Evolutionary conservation across 495 filamentous ascomycete genomes (phyloP), one percentile per base, ranked within the genome.

Genomic region (Aspergillus steynii): DNA sequence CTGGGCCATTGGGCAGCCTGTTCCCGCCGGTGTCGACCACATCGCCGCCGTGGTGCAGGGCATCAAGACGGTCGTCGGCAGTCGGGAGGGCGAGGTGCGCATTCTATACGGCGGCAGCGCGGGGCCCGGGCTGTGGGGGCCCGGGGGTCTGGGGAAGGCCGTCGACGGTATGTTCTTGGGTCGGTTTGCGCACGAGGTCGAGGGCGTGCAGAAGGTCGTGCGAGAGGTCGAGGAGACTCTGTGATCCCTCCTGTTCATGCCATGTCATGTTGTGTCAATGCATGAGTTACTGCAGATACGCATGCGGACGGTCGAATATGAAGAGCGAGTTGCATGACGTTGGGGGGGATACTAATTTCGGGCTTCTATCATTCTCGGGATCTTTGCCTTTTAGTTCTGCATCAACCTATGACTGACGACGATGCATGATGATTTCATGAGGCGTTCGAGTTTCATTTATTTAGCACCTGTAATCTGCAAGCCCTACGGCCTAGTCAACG

Each of bases 141-240:
- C 69, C 53, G 75, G 77, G 2, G 76, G 76, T 20, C 71, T 96
- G 62, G 83, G 80, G 29, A 82, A 83, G 49, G 88, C 83, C 5
- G 85, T 93, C 34, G 91, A 96, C 74, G 91, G 91, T 8, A 80
- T 94, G 75, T 96, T 96, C 65, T 68, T 96, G 53, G 91, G 91
- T 0, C 67, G 91, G 46, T 94, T 96, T 71, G 91, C 85, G 55
- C 91, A 96, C 73, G 86, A 93, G 61, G 77, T 87, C 15, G 80
- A 82, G 28, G 84, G 85, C 45, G 85, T 94, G 57, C 78, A 80
- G 57, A 81, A 80, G 71, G 88, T 92, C 20, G 84, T 93, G 27
- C 61, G 76, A 20, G 91, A 96, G 69, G 85, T 96, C 60, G 83
- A 77, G 57, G 77, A 77, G 63, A 75, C 72, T 20, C 37, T 42